Evolutionary conservation across 1,139 yeast genomes (phyloP), one percentile per base, ranked within the genome.

Genomic region (Geotrichum aggregatum): DNA sequence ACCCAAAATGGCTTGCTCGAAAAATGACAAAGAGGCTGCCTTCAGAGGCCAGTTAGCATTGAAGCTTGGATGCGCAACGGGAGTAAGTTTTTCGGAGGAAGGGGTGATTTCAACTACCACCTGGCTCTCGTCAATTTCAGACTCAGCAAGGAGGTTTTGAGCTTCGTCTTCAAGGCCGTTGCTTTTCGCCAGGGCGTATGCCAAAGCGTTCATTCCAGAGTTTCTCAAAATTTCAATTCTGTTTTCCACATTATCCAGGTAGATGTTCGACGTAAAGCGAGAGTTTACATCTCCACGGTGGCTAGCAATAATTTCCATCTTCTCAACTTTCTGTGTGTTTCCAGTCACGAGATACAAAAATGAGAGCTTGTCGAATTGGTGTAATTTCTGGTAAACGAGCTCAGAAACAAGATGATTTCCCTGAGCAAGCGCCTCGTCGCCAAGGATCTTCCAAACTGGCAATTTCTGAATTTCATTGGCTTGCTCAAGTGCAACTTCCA

Each of bases 281-380:
- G 95, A 83, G 42, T 88, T 79, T 49, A 78, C 71, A 68, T 92
- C 96, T 56, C 87, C 87, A 64, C 97, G 85, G 61, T 82, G 84
- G 67, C 86, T 95, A 49, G 98, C 94, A 72, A 94, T 89, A 55
- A 80, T 76, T 58, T 88, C 82, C 97, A 94, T 91, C 70, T 86
- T 88, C 49, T 78, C 72, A 63, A 92, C 74, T 64, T 92, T 84
- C 48, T 78, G 79, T 28, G 69, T 63, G 63, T 91, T 92, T 69
- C 98, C 98, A 56, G 89, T 84, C 57, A 81, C 75, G 61, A 91
- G 75, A 66, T 94, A 94, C 56, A 89, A 75, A 75, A 92, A 91
- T 1, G 97, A 86, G 57, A 94, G 77, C 71, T 87, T 87, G 66
- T 91, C 98, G 61, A 92, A 86, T 57, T 82, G 79, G 60, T 85